Conservation (phyloP, 345 rosid species). For the Populus nigra region DNA sequence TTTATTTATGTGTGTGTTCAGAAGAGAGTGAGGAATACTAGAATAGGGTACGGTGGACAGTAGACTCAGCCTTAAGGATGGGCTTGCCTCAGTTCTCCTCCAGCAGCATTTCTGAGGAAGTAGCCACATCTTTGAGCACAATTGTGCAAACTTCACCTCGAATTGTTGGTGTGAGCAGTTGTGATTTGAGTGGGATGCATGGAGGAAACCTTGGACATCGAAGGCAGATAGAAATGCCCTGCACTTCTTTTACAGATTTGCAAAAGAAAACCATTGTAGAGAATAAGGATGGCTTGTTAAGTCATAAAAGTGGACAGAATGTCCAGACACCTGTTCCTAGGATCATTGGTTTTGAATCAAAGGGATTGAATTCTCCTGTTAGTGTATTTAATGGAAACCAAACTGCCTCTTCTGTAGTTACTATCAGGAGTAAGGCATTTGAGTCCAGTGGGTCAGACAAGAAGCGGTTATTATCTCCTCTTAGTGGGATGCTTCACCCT, state of each 20-base stretch:
- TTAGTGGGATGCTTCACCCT: conserved; percentile 18
- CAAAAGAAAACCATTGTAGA: conserved; percentile 13
- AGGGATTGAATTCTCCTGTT: conserved; percentile 13
- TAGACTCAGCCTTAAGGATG: conserved; percentile 2
- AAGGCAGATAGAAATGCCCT: conserved; percentile 23
- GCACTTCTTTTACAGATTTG: conserved; percentile 18
- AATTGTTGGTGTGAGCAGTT: conserved; percentile 13
- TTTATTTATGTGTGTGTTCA: neutral
- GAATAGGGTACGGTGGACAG: neutral
- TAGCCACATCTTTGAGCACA: conserved; percentile 16
- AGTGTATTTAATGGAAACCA: conserved; percentile 10
- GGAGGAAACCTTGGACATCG: conserved; percentile 27
- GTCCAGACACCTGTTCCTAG: conserved; percentile 20
- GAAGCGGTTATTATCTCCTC: conserved; percentile 24
- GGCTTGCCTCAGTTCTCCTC: conserved; percentile 30
- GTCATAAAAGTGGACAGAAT: conserved; percentile 14
- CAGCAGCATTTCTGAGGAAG: conserved; percentile 22
- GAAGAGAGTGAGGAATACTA: neutral
- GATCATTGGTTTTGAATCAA: conserved; percentile 22
- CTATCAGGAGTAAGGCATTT: neutral
- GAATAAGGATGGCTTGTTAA: conserved; percentile 9
- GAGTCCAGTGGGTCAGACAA: conserved; percentile 17
- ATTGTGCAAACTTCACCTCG: conserved; percentile 9
- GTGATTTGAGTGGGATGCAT: conserved; percentile 29
- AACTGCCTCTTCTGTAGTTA: conserved; percentile 3